Evolutionary conservation across 345 rosid species (phyloP), one percentile per base, ranked within the genome.

Genomic region (Rhizophora apiculata): DNA sequence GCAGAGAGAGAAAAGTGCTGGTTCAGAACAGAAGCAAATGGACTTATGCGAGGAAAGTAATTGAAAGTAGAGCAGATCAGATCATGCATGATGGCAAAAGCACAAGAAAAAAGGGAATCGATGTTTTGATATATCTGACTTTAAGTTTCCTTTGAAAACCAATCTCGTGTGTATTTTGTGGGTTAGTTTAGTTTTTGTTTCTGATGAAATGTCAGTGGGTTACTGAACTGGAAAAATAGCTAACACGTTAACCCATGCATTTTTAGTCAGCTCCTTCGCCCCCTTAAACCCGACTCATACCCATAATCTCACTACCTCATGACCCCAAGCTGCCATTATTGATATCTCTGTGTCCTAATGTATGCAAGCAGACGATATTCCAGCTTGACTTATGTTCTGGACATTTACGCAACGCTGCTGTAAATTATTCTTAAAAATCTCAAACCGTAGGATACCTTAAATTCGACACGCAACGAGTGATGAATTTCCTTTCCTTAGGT

Each of bases 91-190:
- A 62, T 76, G 59, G 62, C 57, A 70, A 83, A 64, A 79, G 64
- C 73, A 82, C 79, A 83, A 78, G 74, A 78, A 68, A 86, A 86
- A 86, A 90, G 89, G 87, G 87, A 72, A 85, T 85, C 86, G 56
- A 86, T 80, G 93, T 87, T 90, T 75, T 72, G 85, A 82, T 85
- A 82, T 75, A 74, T 87, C 90, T 81, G 90, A 81, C 85, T 68
- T 56, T 75, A 66, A 75, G 49, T 72, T 67, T 32, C 76, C 72
- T 43, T 61, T 10, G 74, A 60, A 60, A 31, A 63, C 53, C 76
- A 75, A 70, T 62, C 57, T 72, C 24, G 20, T 72, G 62, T 63
- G 66, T 70, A 65, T 72, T 72, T 72, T 54, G 32, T 79, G 68
- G 60, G 71, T 68, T 78, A 64, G 70, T 80, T 82, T 75, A 75